Conservation (phyloP, 441 rosid genomes). For the Gossypium schwendimanii region DNA sequence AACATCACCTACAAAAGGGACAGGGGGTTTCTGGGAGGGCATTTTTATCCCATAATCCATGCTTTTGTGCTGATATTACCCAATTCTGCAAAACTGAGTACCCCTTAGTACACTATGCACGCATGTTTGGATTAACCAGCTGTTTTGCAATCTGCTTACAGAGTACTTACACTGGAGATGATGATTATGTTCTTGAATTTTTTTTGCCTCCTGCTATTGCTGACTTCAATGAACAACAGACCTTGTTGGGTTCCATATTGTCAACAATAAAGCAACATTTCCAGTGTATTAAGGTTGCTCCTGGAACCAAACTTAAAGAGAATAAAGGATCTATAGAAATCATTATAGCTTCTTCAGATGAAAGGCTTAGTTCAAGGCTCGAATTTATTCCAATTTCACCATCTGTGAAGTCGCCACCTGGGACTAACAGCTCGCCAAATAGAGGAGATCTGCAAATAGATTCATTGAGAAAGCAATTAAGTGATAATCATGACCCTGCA, state of each 20-base stretch:
- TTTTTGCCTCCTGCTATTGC: slow-evolving; percentile 55
- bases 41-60: slow-evolving; percentile 59
- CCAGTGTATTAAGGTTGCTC: slow-evolving; percentile 69
- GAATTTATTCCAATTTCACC: slow-evolving; percentile 39
- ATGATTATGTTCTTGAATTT: slow-evolving; percentile 77
- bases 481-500: slow-evolving; percentile 24
- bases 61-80: slow-evolving; percentile 67
- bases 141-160: slow-evolving; percentile 76
- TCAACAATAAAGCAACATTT: slow-evolving; percentile 71
- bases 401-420: slow-evolving; percentile 25
- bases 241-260: slow-evolving; percentile 52
- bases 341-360: slow-evolving; percentile 42
- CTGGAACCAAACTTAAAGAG: slow-evolving; percentile 49
- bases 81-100: slow-evolving; percentile 73
- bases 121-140: slow-evolving; percentile 63
- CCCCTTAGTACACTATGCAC: slow-evolving; percentile 89
- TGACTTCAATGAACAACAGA: slow-evolving; percentile 39
- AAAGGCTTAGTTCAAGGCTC: slow-evolving; percentile 37
- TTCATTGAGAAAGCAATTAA: slow-evolving; percentile 28
- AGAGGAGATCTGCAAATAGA: slow-evolving; percentile 27
- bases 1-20: slow-evolving; percentile 87
- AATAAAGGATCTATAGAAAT: slow-evolving; percentile 55
- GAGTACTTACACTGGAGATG: slow-evolving; percentile 68
- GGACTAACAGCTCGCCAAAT: slow-evolving; percentile 23
- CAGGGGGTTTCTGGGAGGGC: slow-evolving; percentile 91